A percentile compares a stretch with the other conserved stretches of the same genome.
These are phyloP conservation scores for Saksenaea vasiformis DNA, from an alignment of 371 early-diverging fungal genomes.

Conservation along the genomic window DNA sequence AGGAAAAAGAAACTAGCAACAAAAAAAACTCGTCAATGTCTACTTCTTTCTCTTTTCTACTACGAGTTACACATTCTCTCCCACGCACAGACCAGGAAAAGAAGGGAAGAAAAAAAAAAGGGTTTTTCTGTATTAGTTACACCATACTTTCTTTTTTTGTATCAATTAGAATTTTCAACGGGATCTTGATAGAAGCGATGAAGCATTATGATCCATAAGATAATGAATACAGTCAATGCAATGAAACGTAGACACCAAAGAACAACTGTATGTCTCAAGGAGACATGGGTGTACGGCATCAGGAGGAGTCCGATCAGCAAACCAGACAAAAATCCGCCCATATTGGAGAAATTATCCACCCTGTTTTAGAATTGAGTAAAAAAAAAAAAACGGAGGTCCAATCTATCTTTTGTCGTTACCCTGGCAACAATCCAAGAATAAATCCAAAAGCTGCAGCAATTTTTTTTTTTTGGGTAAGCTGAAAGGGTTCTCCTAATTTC, in stretches of 20 bases:
- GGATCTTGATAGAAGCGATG: constrained; percentile 11
- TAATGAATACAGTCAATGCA: background rate
- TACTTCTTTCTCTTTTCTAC: too few species aligned
- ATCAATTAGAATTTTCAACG: background rate
- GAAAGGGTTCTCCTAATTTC: background rate
- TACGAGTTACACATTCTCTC: background rate
- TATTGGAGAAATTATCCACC: constrained; percentile 63
- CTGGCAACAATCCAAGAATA: constrained; percentile 70
- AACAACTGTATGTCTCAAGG: background rate
- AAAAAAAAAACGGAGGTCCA: too few species aligned
- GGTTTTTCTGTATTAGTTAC: background rate
- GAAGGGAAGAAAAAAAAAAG: too few species aligned
- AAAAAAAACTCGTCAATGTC: too few species aligned
- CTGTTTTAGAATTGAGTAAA: background rate
- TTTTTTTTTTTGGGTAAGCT: background rate
- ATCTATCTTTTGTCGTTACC: constrained; percentile 65
- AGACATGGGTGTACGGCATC: constrained; percentile 28
- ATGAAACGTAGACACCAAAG: constrained; percentile 8
- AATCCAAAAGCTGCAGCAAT: constrained; percentile 48
- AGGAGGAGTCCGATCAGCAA: constrained; percentile 46
- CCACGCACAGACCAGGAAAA: too few species aligned
- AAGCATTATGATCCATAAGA: background rate
- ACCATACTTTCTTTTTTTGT: too few species aligned
- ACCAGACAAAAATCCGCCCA: constrained; percentile 62
- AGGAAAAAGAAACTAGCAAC: constrained; percentile 2